A percentile compares a stretch with the other conserved stretches of the same genome.
These are phyloP conservation scores for Globisporangium nunn DNA, from an alignment of 352 stramenopile species.

Conservation along the genomic window DNA sequence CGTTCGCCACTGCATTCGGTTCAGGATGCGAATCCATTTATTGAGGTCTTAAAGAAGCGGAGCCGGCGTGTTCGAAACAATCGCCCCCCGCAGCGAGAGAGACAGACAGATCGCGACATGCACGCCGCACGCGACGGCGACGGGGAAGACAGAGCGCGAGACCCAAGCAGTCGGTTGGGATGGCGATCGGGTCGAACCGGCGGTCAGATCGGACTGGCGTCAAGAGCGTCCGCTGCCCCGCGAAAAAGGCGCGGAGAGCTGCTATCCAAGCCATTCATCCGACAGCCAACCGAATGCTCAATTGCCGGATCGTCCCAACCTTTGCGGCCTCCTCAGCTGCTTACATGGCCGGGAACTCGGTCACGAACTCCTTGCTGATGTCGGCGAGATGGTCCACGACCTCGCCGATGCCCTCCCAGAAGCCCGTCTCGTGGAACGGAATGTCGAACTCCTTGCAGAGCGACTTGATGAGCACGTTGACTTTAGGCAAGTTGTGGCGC, in stretches of 20 bases:
- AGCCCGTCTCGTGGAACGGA: conserved; percentile 94
- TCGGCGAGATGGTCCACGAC: conserved; percentile 91
- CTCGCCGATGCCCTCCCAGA: conserved; percentile 91
- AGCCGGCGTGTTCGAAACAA: background rate
- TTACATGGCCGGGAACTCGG: conserved; percentile 98
- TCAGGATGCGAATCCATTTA: background rate
- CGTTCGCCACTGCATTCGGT: background rate
- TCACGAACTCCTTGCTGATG: conserved; percentile 93
- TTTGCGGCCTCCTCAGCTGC: background rate
- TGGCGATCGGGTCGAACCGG: no score
- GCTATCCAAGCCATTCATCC: background rate
- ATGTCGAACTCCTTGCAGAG: conserved; percentile 97
- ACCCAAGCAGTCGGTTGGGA: background rate
- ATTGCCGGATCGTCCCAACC: background rate
- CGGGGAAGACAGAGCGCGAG: no score
- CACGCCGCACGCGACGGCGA: background rate
- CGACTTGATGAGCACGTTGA: conserved; percentile 92
- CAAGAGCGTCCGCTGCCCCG: background rate
- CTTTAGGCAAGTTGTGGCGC: conserved; percentile 92
- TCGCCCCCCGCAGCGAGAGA: background rate
- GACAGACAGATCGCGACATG: background rate
- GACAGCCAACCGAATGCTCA: background rate
- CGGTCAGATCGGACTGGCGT: no score
- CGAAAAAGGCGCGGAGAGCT: background rate
- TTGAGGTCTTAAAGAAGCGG: background rate